Evolutionary conservation across 768 basidiomycete genomes (phyloP).

Genomic region (Phlebiopsis gigantea): DNA sequence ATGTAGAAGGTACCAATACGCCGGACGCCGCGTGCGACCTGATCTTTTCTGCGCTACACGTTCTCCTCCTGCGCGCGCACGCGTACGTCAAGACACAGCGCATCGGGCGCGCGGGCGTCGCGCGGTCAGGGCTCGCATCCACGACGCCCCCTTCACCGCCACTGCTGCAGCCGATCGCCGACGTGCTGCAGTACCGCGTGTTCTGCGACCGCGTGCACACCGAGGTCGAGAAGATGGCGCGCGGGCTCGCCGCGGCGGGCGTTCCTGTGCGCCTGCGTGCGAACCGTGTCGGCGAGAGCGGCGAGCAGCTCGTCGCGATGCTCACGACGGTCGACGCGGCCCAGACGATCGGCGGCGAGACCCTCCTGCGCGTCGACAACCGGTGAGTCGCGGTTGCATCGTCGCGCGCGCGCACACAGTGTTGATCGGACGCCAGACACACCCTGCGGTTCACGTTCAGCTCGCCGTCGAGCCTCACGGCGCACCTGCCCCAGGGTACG

Average conservation of each 20-base stretch:
- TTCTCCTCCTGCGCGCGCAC: slow-evolving; percentile 62
- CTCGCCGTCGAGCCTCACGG: slow-evolving; percentile 72
- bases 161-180: slow-evolving; percentile 70
- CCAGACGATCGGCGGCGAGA: slow-evolving; percentile 64
- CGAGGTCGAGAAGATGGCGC: slow-evolving; percentile 49
- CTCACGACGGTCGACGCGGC: slow-evolving; percentile 18
- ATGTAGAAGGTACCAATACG: background rate
- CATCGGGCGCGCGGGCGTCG: slow-evolving; percentile 24
- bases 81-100: slow-evolving; percentile 38
- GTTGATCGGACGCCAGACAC: slow-evolving; percentile 38
- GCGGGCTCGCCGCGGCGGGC: slow-evolving; percentile 46
- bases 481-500: slow-evolving; percentile 77
- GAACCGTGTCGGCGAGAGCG: slow-evolving; percentile 62
- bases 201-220: slow-evolving; percentile 60
- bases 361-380: slow-evolving; percentile 63
- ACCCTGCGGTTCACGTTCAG: slow-evolving; percentile 70
- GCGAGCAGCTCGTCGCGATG: slow-evolving; percentile 50
- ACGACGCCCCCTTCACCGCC: slow-evolving; percentile 30
- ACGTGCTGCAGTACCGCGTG: slow-evolving; percentile 72
- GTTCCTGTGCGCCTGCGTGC: slow-evolving; percentile 54
- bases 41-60: slow-evolving; percentile 58
- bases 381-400: slow-evolving; percentile 35
- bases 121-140: slow-evolving; percentile 7
- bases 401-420: background rate
- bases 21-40: slow-evolving; percentile 48